Base-by-base conservation (phyloP, 2,329 filamentous ascomycete genomes). In the Hypoxylon rubiginosum region DNA sequence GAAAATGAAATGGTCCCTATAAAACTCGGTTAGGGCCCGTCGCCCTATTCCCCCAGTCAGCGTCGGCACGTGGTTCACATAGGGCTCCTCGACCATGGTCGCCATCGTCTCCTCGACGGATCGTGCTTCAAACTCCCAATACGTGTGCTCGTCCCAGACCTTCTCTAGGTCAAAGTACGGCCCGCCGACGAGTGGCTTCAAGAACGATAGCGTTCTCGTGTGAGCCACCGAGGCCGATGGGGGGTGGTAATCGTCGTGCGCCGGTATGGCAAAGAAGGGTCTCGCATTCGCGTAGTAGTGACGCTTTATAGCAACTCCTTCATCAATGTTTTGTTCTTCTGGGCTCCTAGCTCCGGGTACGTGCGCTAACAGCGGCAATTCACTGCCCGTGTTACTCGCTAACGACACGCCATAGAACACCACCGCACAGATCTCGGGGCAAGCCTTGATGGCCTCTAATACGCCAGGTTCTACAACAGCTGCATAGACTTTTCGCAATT, bases 21-120 rank as follows among this genome's bases (percentile, higher is more conserved):
- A 94, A 73, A 94, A 95, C 4, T 82, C 79, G 0, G 89, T 88
- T 8, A 94, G 80, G 1, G 80, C 79, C 1, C 81, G 79, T 17
- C 91, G 85, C 0, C 92, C 92, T 34, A 93, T 84, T 0, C 92
- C 92, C 1, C 92, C 92, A 0, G 89, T 90, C 66, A 89, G 83
- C 0, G 91, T 93, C 0, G 91, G 90, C 1, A 93, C 83, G 74
- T 94, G 90, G 74, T 94, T 94, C 1, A 94, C 91, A 72, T 94
- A 93, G 1, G 91, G 92, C 75, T 93, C 88, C 51, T 89, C 83
- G 1, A 93, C 91, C 91, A 94, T 94, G 0, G 91, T 94, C n/a
- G 83, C 84, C 91, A 94, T 94, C 0, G 91, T 94, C 68, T 88
- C 86, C 66, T 88, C 88, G 0, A 93, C 91, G 1, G 87, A 87